These are phyloP conservation scores for Dissophora globulifera DNA, from an alignment of 192 early-diverging fungal species.

Conservation along the genomic window DNA sequence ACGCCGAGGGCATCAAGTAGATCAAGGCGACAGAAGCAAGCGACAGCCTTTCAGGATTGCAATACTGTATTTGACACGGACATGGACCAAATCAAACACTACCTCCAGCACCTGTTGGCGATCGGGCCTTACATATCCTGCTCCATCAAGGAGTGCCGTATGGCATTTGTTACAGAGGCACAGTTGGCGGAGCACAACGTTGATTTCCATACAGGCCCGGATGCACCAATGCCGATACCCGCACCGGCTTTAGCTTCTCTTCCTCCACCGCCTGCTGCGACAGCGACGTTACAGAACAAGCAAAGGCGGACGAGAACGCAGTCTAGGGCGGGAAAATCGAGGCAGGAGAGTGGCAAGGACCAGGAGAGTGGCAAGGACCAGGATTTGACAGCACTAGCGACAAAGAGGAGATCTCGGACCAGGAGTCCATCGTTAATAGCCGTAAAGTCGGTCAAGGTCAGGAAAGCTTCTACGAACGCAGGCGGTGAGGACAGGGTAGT, in stretches of 20 bases:
- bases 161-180: background rate
- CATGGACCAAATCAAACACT: background rate
- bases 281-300: background rate
- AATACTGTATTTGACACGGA: background rate
- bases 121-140: background rate
- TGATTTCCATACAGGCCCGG: background rate
- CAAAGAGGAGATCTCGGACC: background rate
- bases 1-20: too few relatives aligned
- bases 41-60: conserved; percentile 1
- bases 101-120: conserved; percentile 2
- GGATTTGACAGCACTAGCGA: background rate
- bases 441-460: too few relatives aligned
- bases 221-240: too few relatives aligned
- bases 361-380: background rate
- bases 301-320: background rate
- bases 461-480: too few relatives aligned
- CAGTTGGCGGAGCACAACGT: background rate
- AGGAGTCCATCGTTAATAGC: too few relatives aligned
- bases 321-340: background rate
- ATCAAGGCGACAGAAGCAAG: too few relatives aligned
- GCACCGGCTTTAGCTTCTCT: too few relatives aligned
- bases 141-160: background rate
- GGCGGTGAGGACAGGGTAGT: too few relatives aligned
- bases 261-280: background rate
- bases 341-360: background rate